Base-by-base conservation (phyloP, 2,329 filamentous ascomycete species). In the Curvularia verruculosa region DNA sequence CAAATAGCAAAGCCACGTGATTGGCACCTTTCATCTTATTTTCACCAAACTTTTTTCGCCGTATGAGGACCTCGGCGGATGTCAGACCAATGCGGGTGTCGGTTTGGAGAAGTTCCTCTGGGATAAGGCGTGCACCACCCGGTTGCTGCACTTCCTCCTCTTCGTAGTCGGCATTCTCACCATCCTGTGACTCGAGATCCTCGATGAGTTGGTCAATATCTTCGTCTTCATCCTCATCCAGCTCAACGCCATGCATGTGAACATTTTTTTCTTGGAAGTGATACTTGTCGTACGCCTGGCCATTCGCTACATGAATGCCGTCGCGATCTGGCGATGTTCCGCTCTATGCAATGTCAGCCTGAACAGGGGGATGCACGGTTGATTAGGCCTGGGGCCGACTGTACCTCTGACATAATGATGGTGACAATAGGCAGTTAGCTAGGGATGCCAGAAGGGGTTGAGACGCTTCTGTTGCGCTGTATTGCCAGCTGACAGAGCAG, bases 191-290 rank as follows among this genome's bases (percentile, higher is more conserved):
- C 80, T 95, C 89, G 66, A 96, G 88, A 70, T 95, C 91, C 76
- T 92, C 89, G 66, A 96, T 96, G 71, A 96, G 83, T 71, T 88
- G 87, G 73, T 96, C 90, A 66, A 96, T 92, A 75, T 94, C 89
- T 80, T 92, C 89, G 69, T 92, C 89, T 44, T 90, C 89, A 21
- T 92, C 89, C 47, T 91, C 88, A 5, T 88, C 87, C 28, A 84
- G 84, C 41, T 68, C 60, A 12, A 54, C n/a, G 19, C 34, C 47
- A 24, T 51, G 50, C 31, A 36, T 47, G n/a, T 48, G 43, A 9
- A 52, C 12, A 37, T 34, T 49, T 24, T 55, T 56, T 49, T 60
- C 53, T 21, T 54, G 39, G 13, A 51, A 58, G 34, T 52, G 53
- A 46, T 57, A 54, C 41, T 58, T 58, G 24, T 58, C 55, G 26